Conservation (phyloP, 495 filamentous ascomycete genomes). For the Cladorrhinum samala region DNA sequence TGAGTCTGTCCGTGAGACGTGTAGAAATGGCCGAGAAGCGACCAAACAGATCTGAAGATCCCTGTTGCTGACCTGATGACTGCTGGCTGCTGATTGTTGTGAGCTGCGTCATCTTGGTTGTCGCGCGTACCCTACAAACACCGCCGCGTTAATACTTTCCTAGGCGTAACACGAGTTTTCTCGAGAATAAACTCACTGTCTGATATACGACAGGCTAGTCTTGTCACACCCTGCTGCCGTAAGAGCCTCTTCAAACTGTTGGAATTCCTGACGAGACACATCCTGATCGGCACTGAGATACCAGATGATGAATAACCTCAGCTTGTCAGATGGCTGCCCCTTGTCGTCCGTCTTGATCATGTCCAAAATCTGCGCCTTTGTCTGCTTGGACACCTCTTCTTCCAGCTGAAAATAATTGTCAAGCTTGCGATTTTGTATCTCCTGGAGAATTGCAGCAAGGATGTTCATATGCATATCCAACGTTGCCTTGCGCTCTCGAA, state of each 20-base stretch:
- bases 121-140: constrained; percentile 71
- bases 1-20: constrained; percentile 86
- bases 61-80: constrained; percentile 52
- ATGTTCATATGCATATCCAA: constrained; percentile 98
- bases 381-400: constrained; percentile 88
- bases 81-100: constrained; percentile 62
- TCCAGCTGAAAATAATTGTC: constrained; percentile 97
- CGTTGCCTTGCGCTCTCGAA: constrained; percentile 82
- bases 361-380: constrained; percentile 83
- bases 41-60: constrained; percentile 72
- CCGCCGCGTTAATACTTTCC: too few relatives aligned
- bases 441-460: constrained; percentile 23
- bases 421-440: constrained; percentile 65
- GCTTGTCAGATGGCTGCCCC: constrained; percentile 80
- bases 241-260: constrained; percentile 81
- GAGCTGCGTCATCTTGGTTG: constrained; percentile 99
- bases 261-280: constrained; percentile 72
- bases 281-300: constrained; percentile 93
- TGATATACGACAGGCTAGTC: constrained; percentile 75
- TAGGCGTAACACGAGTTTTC: too few relatives aligned
- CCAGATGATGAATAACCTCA: constrained; percentile 95
- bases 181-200: constrained; percentile 51
- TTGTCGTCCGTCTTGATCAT: constrained; percentile 75
- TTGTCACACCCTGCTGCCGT: constrained; percentile 65
- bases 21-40: constrained; percentile 86